Conservation (phyloP, 129 eudicot genomes). For the Flaveria robusta region DNA sequence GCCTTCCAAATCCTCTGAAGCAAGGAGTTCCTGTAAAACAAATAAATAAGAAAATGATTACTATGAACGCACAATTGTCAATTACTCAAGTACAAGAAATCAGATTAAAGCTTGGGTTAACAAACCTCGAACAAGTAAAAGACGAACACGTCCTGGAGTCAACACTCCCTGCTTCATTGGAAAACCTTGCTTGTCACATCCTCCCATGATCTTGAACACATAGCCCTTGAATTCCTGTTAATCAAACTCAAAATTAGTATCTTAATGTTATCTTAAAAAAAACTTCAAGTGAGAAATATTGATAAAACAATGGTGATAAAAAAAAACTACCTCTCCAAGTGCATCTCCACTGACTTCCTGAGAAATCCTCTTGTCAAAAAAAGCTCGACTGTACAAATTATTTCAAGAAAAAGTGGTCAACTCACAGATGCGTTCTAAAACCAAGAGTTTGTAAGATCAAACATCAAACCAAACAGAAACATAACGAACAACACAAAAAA, state of each 20-base stretch:
- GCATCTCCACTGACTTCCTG: constrained; percentile 90
- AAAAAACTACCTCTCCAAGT: constrained; percentile 64
- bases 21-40: constrained; percentile 66
- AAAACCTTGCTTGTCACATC: constrained; percentile 89
- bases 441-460: not conserved
- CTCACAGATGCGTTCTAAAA: not conserved
- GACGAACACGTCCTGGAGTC: constrained; percentile 90
- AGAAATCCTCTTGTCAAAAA: constrained; percentile 91
- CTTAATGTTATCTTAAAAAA: not conserved
- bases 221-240: constrained; percentile 76
- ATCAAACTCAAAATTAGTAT: not conserved
- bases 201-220: constrained; percentile 90
- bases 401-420: not conserved
- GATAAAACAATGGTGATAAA: not conserved
- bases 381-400: constrained; percentile 58
- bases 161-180: constrained; percentile 92
- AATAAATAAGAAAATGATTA: not conserved
- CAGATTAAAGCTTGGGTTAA: not conserved
- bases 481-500: not conserved
- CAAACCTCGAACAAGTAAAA: constrained; percentile 69
- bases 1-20: constrained; percentile 79
- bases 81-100: not conserved
- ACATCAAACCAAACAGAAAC: not conserved
- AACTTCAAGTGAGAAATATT: not conserved
- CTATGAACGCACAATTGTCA: not conserved